Base-by-base conservation (phyloP, 1,139 yeast species). In the Yamadazyma trypodendri region DNA sequence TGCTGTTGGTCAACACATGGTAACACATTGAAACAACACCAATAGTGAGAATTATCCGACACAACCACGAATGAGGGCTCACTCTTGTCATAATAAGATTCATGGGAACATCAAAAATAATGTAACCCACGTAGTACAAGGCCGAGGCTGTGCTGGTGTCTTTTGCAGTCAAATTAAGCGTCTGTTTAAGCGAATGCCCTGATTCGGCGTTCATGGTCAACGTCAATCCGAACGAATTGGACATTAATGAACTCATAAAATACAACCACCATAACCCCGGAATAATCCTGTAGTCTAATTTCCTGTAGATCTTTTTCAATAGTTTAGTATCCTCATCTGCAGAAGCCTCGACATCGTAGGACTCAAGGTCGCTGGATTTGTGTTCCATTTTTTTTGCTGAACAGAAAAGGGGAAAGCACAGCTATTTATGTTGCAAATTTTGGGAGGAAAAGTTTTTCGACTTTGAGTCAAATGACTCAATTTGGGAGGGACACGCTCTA, bases 61-160 rank as follows among this genome's bases (percentile, higher is more conserved):
- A 72, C 43, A 87, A 65, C 96, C 96, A 87, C 2, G 86, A 75
- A 52, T 87, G 94, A 1, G 96, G 95, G 29, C 89, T 81, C 9
- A 86, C 75, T 43, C 72, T 69, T n/a, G 95, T 86, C 95, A 87
- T 86, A 37, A 79, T 61, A 52, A 87, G 70, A 60, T 87, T 87
- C 92, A 86, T 85, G 17, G 96, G 96, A 24, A 86, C 81, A 59
- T 87, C 96, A 54, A 87, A 87, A 34, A 87, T 65, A 48, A 87
- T 86, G 57, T 77, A 84, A 4, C 92, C 95, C 22, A 87, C 95
- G 50, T 80, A 86, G 65, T 84, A 83, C 34, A 87, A 68, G 0
- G 96, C 95, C 18, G 85, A 79, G 2, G 95, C 95, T 1, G 84
- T 77, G 1, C 94, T 78, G 1, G 77, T 73, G 45, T 84, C 77